Evolutionary conservation across 2,329 filamentous ascomycete species (phyloP).

Genomic region (Alternaria angustiovoidea): DNA sequence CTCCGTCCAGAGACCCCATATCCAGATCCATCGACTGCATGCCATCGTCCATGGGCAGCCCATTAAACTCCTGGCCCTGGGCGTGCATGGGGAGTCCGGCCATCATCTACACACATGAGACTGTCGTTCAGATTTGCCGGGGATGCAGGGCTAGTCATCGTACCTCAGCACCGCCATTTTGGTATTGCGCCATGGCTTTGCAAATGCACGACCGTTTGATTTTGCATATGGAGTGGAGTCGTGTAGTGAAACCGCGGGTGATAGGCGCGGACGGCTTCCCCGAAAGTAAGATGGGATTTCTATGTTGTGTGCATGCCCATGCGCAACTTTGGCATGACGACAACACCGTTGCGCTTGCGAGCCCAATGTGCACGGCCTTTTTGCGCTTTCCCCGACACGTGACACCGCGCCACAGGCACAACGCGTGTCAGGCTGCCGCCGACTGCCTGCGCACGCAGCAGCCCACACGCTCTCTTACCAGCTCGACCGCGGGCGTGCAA

Average conservation of each 20-base stretch:
- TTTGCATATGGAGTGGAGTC: constrained; percentile 1
- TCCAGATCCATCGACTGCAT: constrained; percentile 55
- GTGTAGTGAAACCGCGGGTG: constrained; percentile 4
- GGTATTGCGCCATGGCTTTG: constrained; percentile 47
- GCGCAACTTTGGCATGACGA: constrained; percentile 13
- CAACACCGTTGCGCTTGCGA: constrained; percentile 10
- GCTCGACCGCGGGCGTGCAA: not conserved
- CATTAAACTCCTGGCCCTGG: constrained; percentile 32
- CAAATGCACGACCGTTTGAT: constrained; percentile 8
- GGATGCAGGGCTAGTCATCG: constrained; percentile 21
- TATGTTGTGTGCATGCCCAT: constrained; percentile 5
- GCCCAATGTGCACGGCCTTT: constrained; percentile 3
- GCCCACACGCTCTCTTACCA: not conserved
- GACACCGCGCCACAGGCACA: constrained; percentile 9
- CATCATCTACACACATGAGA: constrained; percentile 39
- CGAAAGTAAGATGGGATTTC: constrained; percentile 18
- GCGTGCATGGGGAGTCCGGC: constrained; percentile 38
- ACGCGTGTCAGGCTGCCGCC: not conserved
- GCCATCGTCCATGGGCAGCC: constrained; percentile 55
- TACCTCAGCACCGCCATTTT: constrained; percentile 46
- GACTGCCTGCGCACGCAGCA: not conserved
- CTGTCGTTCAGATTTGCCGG: constrained; percentile 29
- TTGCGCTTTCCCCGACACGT: not conserved
- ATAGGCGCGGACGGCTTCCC: constrained; percentile 16
- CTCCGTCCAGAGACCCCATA: constrained; percentile 49